phyloP scores from a whole-genome alignment of 2,329 filamentous ascomycete genomes.

The Blastomyces emzantsi region DNA sequence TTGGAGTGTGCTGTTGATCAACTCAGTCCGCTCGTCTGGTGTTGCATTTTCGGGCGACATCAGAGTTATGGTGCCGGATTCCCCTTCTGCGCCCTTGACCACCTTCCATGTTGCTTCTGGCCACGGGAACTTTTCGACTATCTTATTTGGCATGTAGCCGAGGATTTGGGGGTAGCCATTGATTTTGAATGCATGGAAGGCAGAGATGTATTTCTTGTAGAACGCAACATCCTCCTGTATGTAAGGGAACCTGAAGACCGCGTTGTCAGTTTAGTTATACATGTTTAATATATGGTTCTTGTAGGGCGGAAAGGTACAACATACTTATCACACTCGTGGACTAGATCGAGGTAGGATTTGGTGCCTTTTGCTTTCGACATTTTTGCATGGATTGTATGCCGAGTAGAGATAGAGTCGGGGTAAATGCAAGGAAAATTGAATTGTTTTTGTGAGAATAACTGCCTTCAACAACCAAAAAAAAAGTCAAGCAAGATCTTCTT shows the following conservation, averaged over 20 bases:
- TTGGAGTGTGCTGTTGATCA: slow-evolving; percentile 49
- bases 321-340: slow-evolving; percentile 49
- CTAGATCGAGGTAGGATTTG: slow-evolving; percentile 39
- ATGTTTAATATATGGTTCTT: background rate
- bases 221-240: slow-evolving; percentile 49
- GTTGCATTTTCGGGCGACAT: slow-evolving; percentile 46
- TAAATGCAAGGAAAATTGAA: background rate
- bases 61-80: slow-evolving; percentile 53
- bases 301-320: slow-evolving; percentile 16
- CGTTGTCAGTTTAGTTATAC: slow-evolving; percentile 5
- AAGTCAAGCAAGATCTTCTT: background rate
- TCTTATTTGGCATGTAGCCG: slow-evolving; percentile 50
- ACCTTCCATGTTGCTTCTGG: slow-evolving; percentile 51
- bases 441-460: background rate
- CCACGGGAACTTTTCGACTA: slow-evolving; percentile 34
- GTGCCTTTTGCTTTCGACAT: background rate
- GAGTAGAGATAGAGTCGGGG: background rate
- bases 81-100: slow-evolving; percentile 37
- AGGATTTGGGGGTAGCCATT: slow-evolving; percentile 54
- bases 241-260: slow-evolving; percentile 62
- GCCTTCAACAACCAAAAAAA: background rate
- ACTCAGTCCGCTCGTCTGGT: slow-evolving; percentile 53
- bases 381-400: background rate
- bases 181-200: slow-evolving; percentile 58
- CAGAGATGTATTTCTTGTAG: slow-evolving; percentile 46